Conservation (phyloP, 2,329 filamentous ascomycete species). For the Trichoderma aggressivum region DNA sequence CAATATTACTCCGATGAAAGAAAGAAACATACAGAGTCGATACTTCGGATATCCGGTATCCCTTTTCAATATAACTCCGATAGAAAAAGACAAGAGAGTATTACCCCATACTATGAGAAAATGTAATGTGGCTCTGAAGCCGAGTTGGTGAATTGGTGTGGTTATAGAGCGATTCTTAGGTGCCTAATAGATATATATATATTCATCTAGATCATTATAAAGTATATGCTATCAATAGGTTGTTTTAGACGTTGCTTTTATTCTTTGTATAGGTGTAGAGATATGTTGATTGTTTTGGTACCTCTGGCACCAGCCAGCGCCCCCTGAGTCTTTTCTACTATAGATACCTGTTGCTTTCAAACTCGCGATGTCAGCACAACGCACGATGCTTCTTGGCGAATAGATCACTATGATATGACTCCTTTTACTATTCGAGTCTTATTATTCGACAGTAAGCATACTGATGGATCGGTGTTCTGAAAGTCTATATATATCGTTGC, state of each 20-base stretch:
- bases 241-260: too few species aligned
- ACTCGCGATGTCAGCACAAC: background rate
- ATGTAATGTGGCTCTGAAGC: background rate
- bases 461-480: too few species aligned
- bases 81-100: background rate
- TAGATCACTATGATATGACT: background rate
- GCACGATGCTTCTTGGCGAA: background rate
- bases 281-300: too few species aligned
- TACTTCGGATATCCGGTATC: background rate
- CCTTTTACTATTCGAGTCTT: background rate
- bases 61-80: background rate
- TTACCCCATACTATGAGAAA: background rate
- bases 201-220: too few species aligned
- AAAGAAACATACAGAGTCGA: too few species aligned
- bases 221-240: too few species aligned
- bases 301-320: too few species aligned
- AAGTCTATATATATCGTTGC: too few species aligned
- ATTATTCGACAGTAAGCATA: background rate
- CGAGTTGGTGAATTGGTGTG: background rate
- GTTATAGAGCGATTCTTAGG: background rate
- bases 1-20: too few species aligned
- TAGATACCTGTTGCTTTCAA: background rate
- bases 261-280: too few species aligned
- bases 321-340: too few species aligned
- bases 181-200: background rate